These are phyloP conservation scores for Zygosaccharomyces gambellarensis DNA, from an alignment of 805 yeast species.

Conservation along the genomic window DNA sequence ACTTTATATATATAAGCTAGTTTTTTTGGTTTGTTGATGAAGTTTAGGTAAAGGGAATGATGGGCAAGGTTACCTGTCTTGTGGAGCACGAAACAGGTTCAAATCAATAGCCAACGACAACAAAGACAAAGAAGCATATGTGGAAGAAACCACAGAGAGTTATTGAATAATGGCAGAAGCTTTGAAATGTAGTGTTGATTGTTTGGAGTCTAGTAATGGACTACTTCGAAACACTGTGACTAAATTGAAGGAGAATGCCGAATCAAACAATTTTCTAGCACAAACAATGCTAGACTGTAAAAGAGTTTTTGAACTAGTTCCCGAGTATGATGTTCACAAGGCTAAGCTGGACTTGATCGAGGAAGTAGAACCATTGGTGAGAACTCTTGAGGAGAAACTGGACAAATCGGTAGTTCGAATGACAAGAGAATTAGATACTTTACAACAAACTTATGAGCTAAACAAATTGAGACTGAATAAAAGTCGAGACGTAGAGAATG, in stretches of 20 bases:
- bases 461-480: conserved; percentile 27
- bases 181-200: conserved; percentile 21
- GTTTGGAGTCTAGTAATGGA: conserved; percentile 21
- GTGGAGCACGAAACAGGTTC: neutral
- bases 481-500: conserved; percentile 4
- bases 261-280: conserved; percentile 22
- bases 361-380: conserved; percentile 31
- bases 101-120: neutral
- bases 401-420: conserved; percentile 24
- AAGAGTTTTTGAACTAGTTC: conserved; percentile 29
- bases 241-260: conserved; percentile 16
- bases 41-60: neutral
- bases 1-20: neutral
- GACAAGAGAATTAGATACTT: conserved; percentile 27
- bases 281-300: conserved; percentile 24
- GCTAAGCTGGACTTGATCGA: conserved; percentile 33
- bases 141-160: neutral
- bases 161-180: conserved; percentile 20
- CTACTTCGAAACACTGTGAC: conserved; percentile 22
- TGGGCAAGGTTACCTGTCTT: neutral
- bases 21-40: neutral
- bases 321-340: conserved; percentile 34
- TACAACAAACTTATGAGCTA: conserved; percentile 29
- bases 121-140: neutral
- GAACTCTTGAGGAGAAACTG: conserved; percentile 25